Conservation (phyloP, 345 rosid genomes). For the Carallia pectinifolia region DNA sequence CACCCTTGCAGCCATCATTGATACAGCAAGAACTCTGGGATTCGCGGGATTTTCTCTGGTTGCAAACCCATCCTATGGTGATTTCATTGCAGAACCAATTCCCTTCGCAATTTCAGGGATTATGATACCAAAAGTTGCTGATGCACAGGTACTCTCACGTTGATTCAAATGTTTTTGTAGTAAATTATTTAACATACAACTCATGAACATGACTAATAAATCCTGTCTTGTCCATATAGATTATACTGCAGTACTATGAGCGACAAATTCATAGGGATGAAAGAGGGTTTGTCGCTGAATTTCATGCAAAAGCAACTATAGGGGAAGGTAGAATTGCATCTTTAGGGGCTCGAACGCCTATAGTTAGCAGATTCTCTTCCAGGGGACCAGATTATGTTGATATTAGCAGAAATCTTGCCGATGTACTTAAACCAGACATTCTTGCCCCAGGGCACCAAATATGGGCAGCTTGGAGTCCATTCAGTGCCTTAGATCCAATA, state of each 20-base stretch:
- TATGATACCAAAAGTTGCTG: constrained; percentile 55
- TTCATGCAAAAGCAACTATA: constrained; percentile 50
- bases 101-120: constrained; percentile 54
- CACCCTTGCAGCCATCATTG: constrained; percentile 47
- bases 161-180: neutral
- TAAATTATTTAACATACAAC: neutral
- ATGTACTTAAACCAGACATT: constrained; percentile 80
- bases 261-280: constrained; percentile 43
- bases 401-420: constrained; percentile 39
- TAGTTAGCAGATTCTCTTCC: constrained; percentile 71
- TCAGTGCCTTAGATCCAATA: constrained; percentile 61
- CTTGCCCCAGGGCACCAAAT: constrained; percentile 89
- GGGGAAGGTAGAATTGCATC: constrained; percentile 65
- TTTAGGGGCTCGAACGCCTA: constrained; percentile 49
- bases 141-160: constrained; percentile 49
- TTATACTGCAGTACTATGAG: constrained; percentile 55
- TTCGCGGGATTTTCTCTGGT: constrained; percentile 61
- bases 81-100: constrained; percentile 63
- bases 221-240: constrained; percentile 29
- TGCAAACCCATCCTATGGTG: constrained; percentile 62
- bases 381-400: constrained; percentile 73
- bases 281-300: constrained; percentile 37
- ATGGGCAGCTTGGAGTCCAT: constrained; percentile 93
- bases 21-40: constrained; percentile 57
- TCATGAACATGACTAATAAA: neutral